Evolutionary conservation across 805 yeast genomes (phyloP).

Genomic region (Saturnispora bothae): DNA sequence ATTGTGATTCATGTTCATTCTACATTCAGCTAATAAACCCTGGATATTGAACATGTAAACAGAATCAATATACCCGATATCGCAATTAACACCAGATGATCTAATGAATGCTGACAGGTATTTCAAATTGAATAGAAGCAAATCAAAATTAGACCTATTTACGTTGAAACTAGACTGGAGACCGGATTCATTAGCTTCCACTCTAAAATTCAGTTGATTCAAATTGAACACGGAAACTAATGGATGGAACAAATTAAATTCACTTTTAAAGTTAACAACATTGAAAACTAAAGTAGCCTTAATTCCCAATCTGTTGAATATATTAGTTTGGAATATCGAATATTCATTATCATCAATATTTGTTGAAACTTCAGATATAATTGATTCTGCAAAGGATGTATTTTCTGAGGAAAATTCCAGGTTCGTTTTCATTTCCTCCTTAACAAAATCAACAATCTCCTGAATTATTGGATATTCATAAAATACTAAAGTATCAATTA

Average conservation of each 20-base stretch:
- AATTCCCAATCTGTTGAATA: constrained; percentile 3
- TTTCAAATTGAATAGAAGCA: neutral
- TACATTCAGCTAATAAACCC: constrained; percentile 1
- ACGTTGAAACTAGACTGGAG: neutral
- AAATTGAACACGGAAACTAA: neutral
- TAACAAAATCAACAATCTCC: constrained; percentile 12
- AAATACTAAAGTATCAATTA: constrained; percentile 16
- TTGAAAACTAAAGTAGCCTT: constrained; percentile 1
- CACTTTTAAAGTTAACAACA: constrained; percentile 1
- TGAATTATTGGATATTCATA: constrained; percentile 19
- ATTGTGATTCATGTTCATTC: constrained; percentile 4
- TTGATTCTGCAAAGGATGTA: neutral
- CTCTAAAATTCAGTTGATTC: neutral
- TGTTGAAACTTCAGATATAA: neutral
- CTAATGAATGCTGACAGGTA: constrained; percentile 2
- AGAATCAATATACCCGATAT: neutral
- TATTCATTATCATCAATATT: neutral
- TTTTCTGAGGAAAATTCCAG: neutral
- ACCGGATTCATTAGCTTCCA: constrained; percentile 1
- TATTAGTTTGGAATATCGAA: neutral
- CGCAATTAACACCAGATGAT: neutral
- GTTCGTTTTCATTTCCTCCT: neutral
- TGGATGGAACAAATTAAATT: constrained; percentile 3
- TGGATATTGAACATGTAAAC: constrained; percentile 1
- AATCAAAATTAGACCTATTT: constrained; percentile 1